Conservation (phyloP, 352 stramenopile species). For the Phytophthora uliginosa region DNA sequence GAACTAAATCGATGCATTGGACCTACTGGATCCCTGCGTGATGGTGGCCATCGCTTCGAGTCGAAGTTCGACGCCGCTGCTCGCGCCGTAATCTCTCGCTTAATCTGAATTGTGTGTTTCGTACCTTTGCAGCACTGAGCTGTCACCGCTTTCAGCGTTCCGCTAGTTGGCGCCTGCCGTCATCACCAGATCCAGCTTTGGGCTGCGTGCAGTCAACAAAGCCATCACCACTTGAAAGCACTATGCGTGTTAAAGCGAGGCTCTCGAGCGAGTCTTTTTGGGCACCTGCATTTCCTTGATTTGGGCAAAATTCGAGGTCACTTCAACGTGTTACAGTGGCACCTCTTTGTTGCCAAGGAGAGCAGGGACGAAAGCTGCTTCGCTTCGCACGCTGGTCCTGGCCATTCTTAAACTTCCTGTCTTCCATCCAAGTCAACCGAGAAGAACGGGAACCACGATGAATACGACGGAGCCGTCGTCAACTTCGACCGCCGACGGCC, state of each 20-base stretch:
- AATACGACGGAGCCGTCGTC: neutral
- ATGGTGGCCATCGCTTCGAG: neutral
- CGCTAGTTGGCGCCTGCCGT: neutral
- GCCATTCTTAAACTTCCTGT: slow-evolving; percentile 1
- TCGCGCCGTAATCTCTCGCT: neutral
- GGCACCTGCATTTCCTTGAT: neutral
- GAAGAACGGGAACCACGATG: neutral
- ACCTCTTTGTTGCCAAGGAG: neutral
- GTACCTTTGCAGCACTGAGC: neutral
- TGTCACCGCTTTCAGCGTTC: neutral
- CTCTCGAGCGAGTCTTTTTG: neutral
- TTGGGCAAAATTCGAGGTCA: neutral
- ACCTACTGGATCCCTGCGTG: neutral
- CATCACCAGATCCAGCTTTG: neutral
- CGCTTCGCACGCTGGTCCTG: neutral
- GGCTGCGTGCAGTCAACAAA: neutral
- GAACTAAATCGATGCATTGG: neutral
- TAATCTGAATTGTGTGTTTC: neutral
- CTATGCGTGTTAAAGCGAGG: neutral
- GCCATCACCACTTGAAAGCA: neutral
- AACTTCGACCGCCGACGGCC: neutral
- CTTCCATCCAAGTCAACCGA: neutral
- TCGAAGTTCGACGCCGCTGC: neutral
- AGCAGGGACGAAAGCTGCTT: neutral
- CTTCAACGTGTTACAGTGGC: neutral